Evolutionary conservation across 78 protist genomes (phyloP), one percentile per base, ranked within the genome.

Genomic region (Creolimax fragrantissima): DNA sequence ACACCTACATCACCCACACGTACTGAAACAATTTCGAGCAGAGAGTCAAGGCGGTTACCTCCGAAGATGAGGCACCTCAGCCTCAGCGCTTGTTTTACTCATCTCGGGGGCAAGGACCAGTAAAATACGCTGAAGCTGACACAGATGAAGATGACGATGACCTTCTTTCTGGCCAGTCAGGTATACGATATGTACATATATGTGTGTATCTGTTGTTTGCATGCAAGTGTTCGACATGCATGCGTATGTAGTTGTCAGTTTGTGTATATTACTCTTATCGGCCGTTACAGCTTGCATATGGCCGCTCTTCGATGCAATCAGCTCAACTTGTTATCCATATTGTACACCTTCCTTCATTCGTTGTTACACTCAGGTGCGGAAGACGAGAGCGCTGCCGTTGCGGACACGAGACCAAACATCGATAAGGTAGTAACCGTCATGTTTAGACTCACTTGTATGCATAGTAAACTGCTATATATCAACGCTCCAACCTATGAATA

Each of bases 341-440:
- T n/a, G n/a, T n/a, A n/a, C n/a, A n/a, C n/a, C n/a, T n/a, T n/a
- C n/a, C n/a, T n/a, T n/a, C n/a, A n/a, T n/a, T n/a, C n/a, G n/a
- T n/a, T n/a, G n/a, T n/a, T n/a, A n/a, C n/a, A n/a, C n/a, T n/a
- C 74, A 58, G 74, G 74, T 58, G 74, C 74, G 74, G 74, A 58
- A 58, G 74, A 58, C 24, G 74, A n/a, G n/a, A n/a, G 74, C 24
- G 74, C 11, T 32, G 74, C 11, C 39, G 24, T 58, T 32, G 74
- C 11, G 74, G 74, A 58, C 74, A 58, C 74, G 11, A 17, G 74
- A 17, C 74, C 74, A 24, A 58, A 58, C 74, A 58, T 58, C 74
- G 74, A 58, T 58, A 58, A 58, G 74, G 24, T 58, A n/a, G n/a
- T n/a, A n/a, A n/a, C n/a, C n/a, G n/a, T n/a, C n/a, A n/a, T n/a